These are phyloP conservation scores for Scedosporium dehoogii DNA, from an alignment of 2,329 filamentous ascomycete species.

Conservation along the genomic window DNA sequence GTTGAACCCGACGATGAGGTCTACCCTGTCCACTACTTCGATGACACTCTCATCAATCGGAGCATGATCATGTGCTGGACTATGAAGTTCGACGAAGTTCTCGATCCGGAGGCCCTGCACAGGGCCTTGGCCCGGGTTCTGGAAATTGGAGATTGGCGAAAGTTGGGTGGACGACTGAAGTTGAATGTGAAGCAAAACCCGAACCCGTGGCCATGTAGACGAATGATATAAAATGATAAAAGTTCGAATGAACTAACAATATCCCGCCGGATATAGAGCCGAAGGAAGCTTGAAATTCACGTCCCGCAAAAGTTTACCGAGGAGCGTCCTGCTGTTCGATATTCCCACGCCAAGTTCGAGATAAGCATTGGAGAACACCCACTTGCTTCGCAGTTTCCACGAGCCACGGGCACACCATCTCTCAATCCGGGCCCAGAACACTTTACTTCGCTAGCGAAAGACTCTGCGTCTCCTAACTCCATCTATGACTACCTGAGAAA, in stretches of 20 bases:
- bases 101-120: not conserved
- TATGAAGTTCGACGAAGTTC: not conserved
- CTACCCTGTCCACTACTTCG: conserved; percentile 1
- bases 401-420: not conserved
- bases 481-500: not conserved
- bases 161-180: not conserved
- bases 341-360: not conserved
- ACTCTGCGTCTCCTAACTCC: not conserved
- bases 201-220: not conserved
- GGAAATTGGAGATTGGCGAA: not conserved
- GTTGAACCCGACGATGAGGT: not conserved
- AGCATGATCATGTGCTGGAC: conserved; percentile 3
- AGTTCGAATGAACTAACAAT: not conserved
- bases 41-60: not conserved
- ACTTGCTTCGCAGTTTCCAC: not conserved
- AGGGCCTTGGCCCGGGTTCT: not conserved
- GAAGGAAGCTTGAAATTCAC: not conserved
- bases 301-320: not conserved
- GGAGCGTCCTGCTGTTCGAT: not conserved
- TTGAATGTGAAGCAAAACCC: not conserved
- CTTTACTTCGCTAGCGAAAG: not conserved
- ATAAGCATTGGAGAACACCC: not conserved
- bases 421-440: not conserved
- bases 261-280: not conserved
- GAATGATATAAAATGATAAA: not conserved